These are phyloP conservation scores for Metschnikowia noctiluminum DNA, from an alignment of 805 yeast species.

Conservation along the genomic window DNA sequence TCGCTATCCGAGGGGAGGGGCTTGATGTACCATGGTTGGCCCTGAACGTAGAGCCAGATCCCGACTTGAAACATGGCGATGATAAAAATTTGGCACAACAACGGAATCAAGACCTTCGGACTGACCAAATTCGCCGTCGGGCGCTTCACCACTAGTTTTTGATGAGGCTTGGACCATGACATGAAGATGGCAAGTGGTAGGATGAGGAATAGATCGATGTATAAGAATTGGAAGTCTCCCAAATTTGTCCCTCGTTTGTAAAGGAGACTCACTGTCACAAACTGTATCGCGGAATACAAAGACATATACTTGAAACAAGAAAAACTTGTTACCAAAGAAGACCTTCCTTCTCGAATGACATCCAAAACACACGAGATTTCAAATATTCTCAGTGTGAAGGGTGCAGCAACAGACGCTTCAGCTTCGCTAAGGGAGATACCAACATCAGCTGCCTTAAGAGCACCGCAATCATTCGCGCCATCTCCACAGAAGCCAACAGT, in stretches of 20 bases:
- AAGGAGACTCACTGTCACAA: conserved; percentile 77
- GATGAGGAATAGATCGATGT: conserved; percentile 87
- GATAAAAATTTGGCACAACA: conserved; percentile 71
- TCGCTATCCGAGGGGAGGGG: conserved; percentile 77
- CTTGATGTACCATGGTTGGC: conserved; percentile 68
- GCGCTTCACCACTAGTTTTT: conserved; percentile 57
- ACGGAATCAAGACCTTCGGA: conserved; percentile 78
- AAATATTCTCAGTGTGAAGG: conserved; percentile 86
- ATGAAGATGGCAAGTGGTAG: conserved; percentile 93
- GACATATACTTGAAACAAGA: conserved; percentile 98
- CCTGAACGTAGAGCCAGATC: conserved; percentile 60
- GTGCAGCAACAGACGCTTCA: conserved; percentile 98
- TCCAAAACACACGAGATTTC: conserved; percentile 91
- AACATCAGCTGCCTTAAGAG: conserved; percentile 94
- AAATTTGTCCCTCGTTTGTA: conserved; percentile 87
- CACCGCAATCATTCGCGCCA: conserved; percentile 99
- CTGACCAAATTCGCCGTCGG: conserved; percentile 95
- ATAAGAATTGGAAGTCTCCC: conserved; percentile 95
- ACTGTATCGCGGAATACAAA: conserved; percentile 93
- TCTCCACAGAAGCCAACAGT: conserved; percentile 98
- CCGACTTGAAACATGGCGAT: conserved; percentile 61
- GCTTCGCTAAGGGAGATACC: conserved; percentile 96
- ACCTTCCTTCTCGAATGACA: conserved; percentile 91
- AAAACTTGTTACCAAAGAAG: conserved; percentile 90
- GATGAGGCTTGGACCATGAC: conserved; percentile 93